A percentile compares a stretch with the other conserved stretches of the same genome.
Conservation (phyloP, 2,329 filamentous ascomycete species). For the Ophiognomonia clavigignenti-juglandacearum region DNA sequence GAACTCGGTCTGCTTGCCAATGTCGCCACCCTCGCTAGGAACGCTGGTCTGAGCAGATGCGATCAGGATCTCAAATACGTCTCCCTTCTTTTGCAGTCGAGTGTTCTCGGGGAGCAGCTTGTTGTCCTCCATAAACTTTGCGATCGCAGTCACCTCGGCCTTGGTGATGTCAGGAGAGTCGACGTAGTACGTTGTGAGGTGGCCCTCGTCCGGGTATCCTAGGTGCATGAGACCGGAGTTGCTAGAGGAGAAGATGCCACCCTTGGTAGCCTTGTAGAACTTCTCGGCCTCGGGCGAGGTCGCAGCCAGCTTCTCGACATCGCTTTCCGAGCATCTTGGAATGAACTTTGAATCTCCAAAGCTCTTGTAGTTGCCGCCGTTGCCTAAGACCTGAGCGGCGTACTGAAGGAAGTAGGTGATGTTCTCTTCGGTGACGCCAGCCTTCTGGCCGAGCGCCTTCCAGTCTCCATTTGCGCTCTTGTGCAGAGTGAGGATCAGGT, state of each 20-base stretch:
- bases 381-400: conserved; percentile 72
- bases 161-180: conserved; percentile 70
- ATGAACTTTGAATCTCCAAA: conserved; percentile 84
- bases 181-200: conserved; percentile 80
- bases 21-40: conserved; percentile 61
- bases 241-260: conserved; percentile 66
- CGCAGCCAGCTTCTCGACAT: conserved; percentile 60
- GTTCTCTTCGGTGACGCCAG: conserved; percentile 58
- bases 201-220: conserved; percentile 68
- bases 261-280: conserved; percentile 63
- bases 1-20: conserved; percentile 61
- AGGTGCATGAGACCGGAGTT: conserved; percentile 66
- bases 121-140: conserved; percentile 69
- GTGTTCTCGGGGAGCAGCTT: conserved; percentile 73
- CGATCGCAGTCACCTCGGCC: conserved; percentile 66
- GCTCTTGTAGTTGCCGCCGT: conserved; percentile 80
- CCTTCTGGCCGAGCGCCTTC: conserved; percentile 60
- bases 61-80: conserved; percentile 68
- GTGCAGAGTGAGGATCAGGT: conserved; percentile 72
- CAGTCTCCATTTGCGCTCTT: conserved; percentile 65
- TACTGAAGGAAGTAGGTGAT: conserved; percentile 70
- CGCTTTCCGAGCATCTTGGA: conserved; percentile 61
- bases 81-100: conserved; percentile 61
- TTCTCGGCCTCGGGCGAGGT: conserved; percentile 55
- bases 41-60: conserved; percentile 60